A percentile compares a stretch with the other conserved stretches of the same genome.
Evolutionary conservation across 1,284 basidiomycete genomes (phyloP).

Genomic region (Limonomyces culmigenus): DNA sequence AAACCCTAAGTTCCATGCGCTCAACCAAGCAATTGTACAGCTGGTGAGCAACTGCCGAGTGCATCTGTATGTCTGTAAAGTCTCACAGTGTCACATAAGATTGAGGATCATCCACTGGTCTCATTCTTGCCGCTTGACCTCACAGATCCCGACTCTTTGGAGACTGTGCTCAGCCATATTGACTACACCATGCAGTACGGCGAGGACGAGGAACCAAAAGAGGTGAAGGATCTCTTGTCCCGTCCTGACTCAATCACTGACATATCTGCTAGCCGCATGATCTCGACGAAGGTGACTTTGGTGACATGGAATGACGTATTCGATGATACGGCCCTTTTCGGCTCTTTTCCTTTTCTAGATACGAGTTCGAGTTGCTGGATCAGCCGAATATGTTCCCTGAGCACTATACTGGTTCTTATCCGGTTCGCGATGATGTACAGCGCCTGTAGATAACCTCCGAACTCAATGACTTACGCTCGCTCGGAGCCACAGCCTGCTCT

Average conservation of each 20-base stretch:
- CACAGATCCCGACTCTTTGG: slow-evolving; percentile 78
- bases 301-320: slow-evolving; percentile 37
- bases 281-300: slow-evolving; percentile 78
- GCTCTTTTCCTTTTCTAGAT: not conserved
- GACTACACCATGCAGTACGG: slow-evolving; percentile 97
- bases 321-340: not conserved
- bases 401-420: not conserved
- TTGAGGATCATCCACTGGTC: slow-evolving; percentile 96
- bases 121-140: slow-evolving; percentile 94
- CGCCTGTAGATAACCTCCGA: not conserved
- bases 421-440: not conserved
- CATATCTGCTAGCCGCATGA: slow-evolving; percentile 49
- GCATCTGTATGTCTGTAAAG: not conserved
- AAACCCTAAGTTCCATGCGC: slow-evolving; percentile 82
- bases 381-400: not conserved
- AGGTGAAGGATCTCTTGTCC: slow-evolving; percentile 26
- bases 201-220: slow-evolving; percentile 85
- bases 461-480: too few relatives aligned
- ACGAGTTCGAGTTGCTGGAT: not conserved
- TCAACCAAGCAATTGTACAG: slow-evolving; percentile 92
- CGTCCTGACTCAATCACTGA: not conserved
- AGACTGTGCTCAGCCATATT: slow-evolving; percentile 84
- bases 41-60: slow-evolving; percentile 33
- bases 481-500: not conserved
- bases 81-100: slow-evolving; percentile 29